Conservation (phyloP, 495 filamentous ascomycete genomes). For the Jackrogersella minutella region DNA sequence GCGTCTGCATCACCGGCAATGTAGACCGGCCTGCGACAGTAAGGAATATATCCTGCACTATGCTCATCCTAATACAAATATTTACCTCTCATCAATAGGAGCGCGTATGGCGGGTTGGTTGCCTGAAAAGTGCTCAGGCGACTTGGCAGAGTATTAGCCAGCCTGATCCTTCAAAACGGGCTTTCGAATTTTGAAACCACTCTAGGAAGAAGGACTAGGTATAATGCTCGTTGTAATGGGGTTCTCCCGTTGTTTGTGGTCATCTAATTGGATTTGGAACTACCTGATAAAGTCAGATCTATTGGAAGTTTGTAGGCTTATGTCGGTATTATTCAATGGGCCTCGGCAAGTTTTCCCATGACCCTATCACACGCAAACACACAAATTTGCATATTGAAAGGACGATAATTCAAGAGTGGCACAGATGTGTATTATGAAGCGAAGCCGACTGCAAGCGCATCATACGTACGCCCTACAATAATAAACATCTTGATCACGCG, state of each 20-base stretch:
- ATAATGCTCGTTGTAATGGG: background rate
- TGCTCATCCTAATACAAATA: slow-evolving; percentile 13
- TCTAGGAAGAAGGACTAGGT: background rate
- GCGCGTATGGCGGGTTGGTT: slow-evolving; percentile 13
- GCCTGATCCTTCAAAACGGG: background rate
- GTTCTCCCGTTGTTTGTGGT: background rate
- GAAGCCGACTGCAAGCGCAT: slow-evolving; percentile 29
- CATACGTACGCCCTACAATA: background rate
- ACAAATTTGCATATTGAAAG: slow-evolving; percentile 5
- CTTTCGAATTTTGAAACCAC: slow-evolving; percentile 1
- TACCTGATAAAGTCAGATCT: background rate
- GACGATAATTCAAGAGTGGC: background rate
- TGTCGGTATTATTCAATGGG: background rate
- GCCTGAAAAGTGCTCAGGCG: slow-evolving; percentile 3
- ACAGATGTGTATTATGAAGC: slow-evolving; percentile 1
- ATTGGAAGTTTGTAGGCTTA: background rate
- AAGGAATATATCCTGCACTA: slow-evolving; percentile 7
- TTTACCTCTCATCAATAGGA: slow-evolving; percentile 1
- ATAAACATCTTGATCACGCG: slow-evolving; percentile 8
- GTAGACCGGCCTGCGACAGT: background rate
- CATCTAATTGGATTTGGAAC: background rate
- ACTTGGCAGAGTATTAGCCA: slow-evolving; percentile 19
- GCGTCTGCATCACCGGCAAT: background rate
- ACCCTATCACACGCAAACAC: background rate
- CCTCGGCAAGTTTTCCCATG: background rate